Conservation (phyloP, 2,329 filamentous ascomycete genomes). For the Fusarium sp. region DNA sequence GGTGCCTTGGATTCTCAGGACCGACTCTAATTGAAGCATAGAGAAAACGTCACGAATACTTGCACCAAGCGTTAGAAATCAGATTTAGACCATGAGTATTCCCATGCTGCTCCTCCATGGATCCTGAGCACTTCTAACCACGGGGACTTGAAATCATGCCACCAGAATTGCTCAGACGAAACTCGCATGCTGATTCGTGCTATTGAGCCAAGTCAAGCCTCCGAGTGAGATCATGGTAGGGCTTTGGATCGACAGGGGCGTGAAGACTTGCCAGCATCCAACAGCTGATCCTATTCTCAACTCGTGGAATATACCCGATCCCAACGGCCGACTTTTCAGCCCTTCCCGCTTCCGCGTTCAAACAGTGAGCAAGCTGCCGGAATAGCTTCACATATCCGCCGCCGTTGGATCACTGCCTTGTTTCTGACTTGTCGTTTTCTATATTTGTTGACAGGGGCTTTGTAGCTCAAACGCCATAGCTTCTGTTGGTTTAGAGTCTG, state of each 20-base stretch:
- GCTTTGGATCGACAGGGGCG: conserved; percentile 24
- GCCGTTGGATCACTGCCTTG: no score
- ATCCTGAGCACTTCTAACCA: no score
- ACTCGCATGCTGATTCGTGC: conserved; percentile 9
- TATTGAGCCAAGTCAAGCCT: background rate
- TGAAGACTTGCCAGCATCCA: background rate
- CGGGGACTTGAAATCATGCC: background rate
- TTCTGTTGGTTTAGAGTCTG: conserved; percentile 8
- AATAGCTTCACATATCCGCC: background rate
- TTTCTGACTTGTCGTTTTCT: conserved; percentile 17
- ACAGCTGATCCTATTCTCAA: conserved; percentile 21
- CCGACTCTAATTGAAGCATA: no score
- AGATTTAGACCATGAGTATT: no score
- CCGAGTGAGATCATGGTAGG: conserved; percentile 11
- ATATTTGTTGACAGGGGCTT: conserved; percentile 16
- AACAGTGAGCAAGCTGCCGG: conserved; percentile 9
- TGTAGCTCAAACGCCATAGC: conserved; percentile 26
- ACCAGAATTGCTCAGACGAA: conserved; percentile 4
- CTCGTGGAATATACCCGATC: background rate
- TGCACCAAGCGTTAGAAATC: no score
- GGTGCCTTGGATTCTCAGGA: no score
- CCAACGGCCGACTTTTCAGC: no score
- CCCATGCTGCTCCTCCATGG: no score
- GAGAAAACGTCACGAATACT: no score
- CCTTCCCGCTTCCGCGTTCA: conserved; percentile 1